These are phyloP conservation scores for Arabidopsis arenosa DNA, from an alignment of 345 rosid genomes.

Conservation along the genomic window DNA sequence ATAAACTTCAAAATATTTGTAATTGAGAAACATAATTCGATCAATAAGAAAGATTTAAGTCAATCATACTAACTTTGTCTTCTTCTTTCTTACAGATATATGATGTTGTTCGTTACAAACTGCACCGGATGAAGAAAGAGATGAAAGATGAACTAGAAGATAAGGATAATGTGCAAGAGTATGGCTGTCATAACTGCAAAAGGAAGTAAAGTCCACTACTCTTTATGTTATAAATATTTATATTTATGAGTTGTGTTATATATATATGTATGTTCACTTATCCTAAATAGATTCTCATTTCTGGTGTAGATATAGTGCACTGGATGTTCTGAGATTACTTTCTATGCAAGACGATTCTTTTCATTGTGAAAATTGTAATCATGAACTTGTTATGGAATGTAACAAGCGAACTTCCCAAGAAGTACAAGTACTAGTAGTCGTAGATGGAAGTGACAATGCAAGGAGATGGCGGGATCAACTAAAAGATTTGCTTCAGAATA, in stretches of 20 bases:
- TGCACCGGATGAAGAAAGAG: conserved; percentile 74
- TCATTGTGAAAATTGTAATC: conserved; percentile 85
- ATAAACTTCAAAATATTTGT: no score
- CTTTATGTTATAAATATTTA: conserved; percentile 7
- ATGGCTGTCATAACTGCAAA: conserved; percentile 81
- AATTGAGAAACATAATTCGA: no score
- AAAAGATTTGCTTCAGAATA: conserved; percentile 68
- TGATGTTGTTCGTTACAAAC: conserved; percentile 75
- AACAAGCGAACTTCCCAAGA: conserved; percentile 80
- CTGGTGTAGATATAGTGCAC: conserved; percentile 68
- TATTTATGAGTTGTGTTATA: not conserved
- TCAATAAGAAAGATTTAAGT: no score
- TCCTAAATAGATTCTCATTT: conserved; percentile 27
- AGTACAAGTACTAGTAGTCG: no score
- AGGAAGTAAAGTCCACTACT: conserved; percentile 57
- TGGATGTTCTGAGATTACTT: conserved; percentile 76
- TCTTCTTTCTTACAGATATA: conserved; percentile 59
- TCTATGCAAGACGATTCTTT: conserved; percentile 74
- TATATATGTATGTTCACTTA: not conserved
- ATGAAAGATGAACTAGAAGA: conserved; percentile 80
- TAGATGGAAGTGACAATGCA: conserved; percentile 82
- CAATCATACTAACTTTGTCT: no score
- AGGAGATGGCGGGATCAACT: conserved; percentile 68
- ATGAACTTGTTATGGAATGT: conserved; percentile 84
- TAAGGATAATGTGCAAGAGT: conserved; percentile 85